Base-by-base conservation (phyloP, 78 protist species). In the Dictyostelium intermedium region DNA sequence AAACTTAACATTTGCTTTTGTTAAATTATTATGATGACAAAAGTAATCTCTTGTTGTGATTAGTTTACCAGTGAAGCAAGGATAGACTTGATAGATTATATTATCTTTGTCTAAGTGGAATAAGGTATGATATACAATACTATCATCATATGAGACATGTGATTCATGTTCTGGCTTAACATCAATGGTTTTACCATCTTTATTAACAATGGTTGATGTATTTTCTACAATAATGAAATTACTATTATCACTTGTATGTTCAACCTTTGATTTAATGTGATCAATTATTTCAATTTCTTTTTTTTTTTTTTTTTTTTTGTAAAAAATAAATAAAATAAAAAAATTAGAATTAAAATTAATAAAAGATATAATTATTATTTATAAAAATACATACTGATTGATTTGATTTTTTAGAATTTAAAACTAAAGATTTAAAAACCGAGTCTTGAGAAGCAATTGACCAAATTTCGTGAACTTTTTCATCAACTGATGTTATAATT, bases 1-100 rank as follows among this genome's bases (percentile, higher is more conserved):
- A 56, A 56, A 66, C 74, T 66, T 66, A n/a, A 66, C 56, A 45
- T 30, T 45, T 27, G 84, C 27, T 45, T 45, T 45, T 35, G 92
- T 77, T 3, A 86, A 9, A 53, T 47, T n/a, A 16, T 86, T 86
- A 10, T 86, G 84, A 27, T 76, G 78, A 35, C 84, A 86, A 20
- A 86, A 56, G 23, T 77, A 76, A 30, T 76, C 66, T 32, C 43
- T 56, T 23, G 92, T 53, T 18, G 79, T 16, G 2, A 66, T 76
- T 2, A 86, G 20, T 53, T 37, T 47, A 56, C 92, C 92, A 60
- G 30, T 13, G 32, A 86, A 63, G n/a, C 69, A 35, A 3, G 53
- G 20, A 27, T 74, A 76, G 13, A 30, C 43, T 10, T 13, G 10
- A 30, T 45, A 27, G 34, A 86, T 76, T 43, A 47, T 86, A 7